These are phyloP conservation scores for Capsicum pubescens DNA, from an alignment of 257 asterid genomes.

Conservation along the genomic window DNA sequence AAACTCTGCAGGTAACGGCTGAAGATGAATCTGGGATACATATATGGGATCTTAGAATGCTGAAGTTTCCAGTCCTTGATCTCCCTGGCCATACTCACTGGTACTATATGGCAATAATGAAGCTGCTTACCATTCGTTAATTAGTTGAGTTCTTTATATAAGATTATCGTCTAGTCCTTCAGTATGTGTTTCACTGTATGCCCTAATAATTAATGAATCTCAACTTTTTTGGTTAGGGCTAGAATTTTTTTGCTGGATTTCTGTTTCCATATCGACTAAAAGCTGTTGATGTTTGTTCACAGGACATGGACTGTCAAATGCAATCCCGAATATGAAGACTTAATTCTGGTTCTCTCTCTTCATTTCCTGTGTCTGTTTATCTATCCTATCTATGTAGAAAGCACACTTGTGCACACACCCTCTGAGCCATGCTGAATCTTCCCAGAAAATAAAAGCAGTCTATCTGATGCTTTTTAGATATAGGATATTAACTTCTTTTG, in stretches of 20 bases:
- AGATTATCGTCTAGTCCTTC: constrained; percentile 15
- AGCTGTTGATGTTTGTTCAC: constrained; percentile 42
- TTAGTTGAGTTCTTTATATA: constrained; percentile 29
- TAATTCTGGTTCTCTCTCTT: constrained; percentile 76
- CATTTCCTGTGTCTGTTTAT: constrained; percentile 38
- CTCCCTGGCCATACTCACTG: constrained; percentile 99
- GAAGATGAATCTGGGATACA: constrained; percentile 96
- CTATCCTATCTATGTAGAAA: neutral
- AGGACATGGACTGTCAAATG: constrained; percentile 98
- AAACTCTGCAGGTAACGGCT: constrained; percentile 80
- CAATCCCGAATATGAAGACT: constrained; percentile 85
- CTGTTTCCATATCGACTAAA: neutral
- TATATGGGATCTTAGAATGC: constrained; percentile 90
- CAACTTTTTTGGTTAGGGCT: neutral
- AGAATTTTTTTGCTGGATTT: neutral
- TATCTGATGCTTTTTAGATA: neutral
- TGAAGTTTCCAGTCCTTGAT: constrained; percentile 73
- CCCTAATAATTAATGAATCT: neutral
- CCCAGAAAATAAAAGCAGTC: neutral
- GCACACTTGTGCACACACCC: neutral
- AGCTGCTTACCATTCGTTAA: constrained; percentile 9
- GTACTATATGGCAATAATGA: constrained; percentile 44
- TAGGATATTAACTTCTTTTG: constrained; percentile 6
- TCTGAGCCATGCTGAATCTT: neutral
- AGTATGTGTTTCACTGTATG: neutral